A percentile compares a stretch with the other conserved stretches of the same genome.
Conservation (phyloP, 2,329 filamentous ascomycete genomes). For the Colletotrichum spaethianum region DNA sequence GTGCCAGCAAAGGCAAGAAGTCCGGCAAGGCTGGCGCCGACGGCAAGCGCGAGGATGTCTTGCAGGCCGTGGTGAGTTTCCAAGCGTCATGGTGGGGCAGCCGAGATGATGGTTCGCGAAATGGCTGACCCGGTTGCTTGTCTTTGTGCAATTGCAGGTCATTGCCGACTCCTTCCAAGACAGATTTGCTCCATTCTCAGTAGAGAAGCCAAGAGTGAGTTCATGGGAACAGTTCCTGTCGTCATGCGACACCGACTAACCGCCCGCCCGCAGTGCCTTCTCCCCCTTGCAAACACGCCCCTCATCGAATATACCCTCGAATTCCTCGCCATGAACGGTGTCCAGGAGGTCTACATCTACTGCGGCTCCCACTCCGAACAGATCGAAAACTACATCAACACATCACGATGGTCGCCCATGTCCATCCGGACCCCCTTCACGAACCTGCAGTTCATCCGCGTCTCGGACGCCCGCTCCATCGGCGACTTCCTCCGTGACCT, state of each 20-base stretch:
- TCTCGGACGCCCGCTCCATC: constrained; percentile 84
- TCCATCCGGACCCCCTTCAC: constrained; percentile 77
- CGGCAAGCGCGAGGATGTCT: constrained; percentile 69
- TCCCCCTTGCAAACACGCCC: constrained; percentile 93
- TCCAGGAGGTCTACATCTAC: constrained; percentile 95
- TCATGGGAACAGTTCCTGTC: background rate
- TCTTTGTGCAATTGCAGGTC: constrained; percentile 68
- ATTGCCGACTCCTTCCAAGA: constrained; percentile 96
- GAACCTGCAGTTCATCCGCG: constrained; percentile 86
- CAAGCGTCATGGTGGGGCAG: constrained; percentile 47
- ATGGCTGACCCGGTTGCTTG: constrained; percentile 23
- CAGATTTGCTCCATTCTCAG: constrained; percentile 88
- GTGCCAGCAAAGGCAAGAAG: constrained; percentile 67
- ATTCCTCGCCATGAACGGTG: constrained; percentile 93
- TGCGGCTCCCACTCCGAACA: constrained; percentile 89
- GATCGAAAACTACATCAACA: constrained; percentile 87
- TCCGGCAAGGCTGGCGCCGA: constrained; percentile 65
- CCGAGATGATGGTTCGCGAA: constrained; percentile 22
- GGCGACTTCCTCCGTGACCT: constrained; percentile 96
- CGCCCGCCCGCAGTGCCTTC: constrained; percentile 77
- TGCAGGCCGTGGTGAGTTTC: constrained; percentile 68
- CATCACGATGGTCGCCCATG: constrained; percentile 78
- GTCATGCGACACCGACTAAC: constrained; percentile 41
- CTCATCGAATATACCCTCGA: constrained; percentile 98
- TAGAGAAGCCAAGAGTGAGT: constrained; percentile 88